Evolutionary conservation across 352 stramenopile genomes (phyloP).

Genomic region (Globisporangium cederbergense): DNA sequence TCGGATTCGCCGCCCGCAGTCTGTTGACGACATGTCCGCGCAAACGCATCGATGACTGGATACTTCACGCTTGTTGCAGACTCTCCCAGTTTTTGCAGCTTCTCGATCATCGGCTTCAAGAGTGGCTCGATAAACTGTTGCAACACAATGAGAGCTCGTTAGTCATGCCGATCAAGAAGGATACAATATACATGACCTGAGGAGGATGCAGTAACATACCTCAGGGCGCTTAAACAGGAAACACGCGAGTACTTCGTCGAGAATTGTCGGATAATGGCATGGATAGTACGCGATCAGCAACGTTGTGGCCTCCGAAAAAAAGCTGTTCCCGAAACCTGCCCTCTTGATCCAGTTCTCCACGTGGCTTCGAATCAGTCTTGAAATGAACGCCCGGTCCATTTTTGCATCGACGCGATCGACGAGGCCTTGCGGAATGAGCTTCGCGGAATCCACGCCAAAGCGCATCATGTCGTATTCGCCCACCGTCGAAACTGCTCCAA

Average conservation of each 20-base stretch:
- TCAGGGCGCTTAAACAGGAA: slow-evolving; percentile 82
- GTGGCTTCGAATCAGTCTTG: slow-evolving; percentile 54
- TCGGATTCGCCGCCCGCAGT: slow-evolving; percentile 11
- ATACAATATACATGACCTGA: background rate
- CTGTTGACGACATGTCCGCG: slow-evolving; percentile 27
- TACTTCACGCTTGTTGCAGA: slow-evolving; percentile 58
- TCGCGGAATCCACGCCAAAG: slow-evolving; percentile 70
- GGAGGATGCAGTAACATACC: slow-evolving; percentile 9
- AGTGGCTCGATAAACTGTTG: slow-evolving; percentile 50
- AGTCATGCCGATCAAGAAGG: slow-evolving; percentile 3
- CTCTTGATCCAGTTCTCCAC: slow-evolving; percentile 69
- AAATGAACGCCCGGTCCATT: slow-evolving; percentile 48
- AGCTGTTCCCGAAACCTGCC: slow-evolving; percentile 61
- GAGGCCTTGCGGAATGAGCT: slow-evolving; percentile 79
- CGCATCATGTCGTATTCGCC: slow-evolving; percentile 50
- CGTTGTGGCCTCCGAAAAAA: slow-evolving; percentile 65
- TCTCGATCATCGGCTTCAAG: slow-evolving; percentile 65
- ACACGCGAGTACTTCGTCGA: slow-evolving; percentile 72
- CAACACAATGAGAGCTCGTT: background rate
- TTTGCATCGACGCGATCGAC: slow-evolving; percentile 76
- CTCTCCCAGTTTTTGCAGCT: slow-evolving; percentile 61
- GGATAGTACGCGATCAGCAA: slow-evolving; percentile 81
- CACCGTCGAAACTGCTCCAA: slow-evolving; percentile 4
- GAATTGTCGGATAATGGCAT: slow-evolving; percentile 72
- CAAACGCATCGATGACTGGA: slow-evolving; percentile 63